A percentile compares a stretch with the other conserved stretches of the same genome.
These are phyloP conservation scores for Eutypella sp. DNA, from an alignment of 2,329 filamentous ascomycete species.

Conservation along the genomic window DNA sequence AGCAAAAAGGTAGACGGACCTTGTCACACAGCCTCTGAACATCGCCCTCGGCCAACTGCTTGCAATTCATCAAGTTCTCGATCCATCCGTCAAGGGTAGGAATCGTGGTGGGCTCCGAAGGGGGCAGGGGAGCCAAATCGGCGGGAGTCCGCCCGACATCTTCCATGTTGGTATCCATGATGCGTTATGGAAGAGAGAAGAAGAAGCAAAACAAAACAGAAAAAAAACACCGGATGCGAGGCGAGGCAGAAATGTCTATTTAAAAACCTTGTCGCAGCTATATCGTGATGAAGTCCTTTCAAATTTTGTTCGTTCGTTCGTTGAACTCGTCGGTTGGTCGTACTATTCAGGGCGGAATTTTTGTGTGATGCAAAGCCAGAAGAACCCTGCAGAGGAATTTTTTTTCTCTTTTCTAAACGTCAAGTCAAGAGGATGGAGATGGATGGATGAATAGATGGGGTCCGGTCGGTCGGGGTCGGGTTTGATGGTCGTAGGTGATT, in stretches of 20 bases:
- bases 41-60: constrained; percentile 91
- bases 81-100: constrained; percentile 97
- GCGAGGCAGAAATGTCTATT: not conserved
- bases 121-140: constrained; percentile 65
- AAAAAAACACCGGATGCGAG: not conserved
- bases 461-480: no score
- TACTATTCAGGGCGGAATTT: no score
- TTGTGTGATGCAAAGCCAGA: no score
- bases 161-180: constrained; percentile 98
- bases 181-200: constrained; percentile 13
- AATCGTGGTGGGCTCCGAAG: constrained; percentile 77
- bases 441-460: no score
- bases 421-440: no score
- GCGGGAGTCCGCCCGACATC: constrained; percentile 85
- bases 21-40: constrained; percentile 97
- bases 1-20: constrained; percentile 47
- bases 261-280: no score
- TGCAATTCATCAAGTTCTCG: constrained; percentile 96
- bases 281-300: no score
- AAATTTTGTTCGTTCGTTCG: no score
- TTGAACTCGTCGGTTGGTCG: no score
- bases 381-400: no score
- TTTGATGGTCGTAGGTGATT: no score
- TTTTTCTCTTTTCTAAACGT: no score
- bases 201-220: not conserved